Percentiles rank a stretch among this genome's conserved stretches.
These are phyloP conservation scores for Berberis thunbergii DNA, from an alignment of 164 flowering plant genomes.

Conservation along the genomic window DNA sequence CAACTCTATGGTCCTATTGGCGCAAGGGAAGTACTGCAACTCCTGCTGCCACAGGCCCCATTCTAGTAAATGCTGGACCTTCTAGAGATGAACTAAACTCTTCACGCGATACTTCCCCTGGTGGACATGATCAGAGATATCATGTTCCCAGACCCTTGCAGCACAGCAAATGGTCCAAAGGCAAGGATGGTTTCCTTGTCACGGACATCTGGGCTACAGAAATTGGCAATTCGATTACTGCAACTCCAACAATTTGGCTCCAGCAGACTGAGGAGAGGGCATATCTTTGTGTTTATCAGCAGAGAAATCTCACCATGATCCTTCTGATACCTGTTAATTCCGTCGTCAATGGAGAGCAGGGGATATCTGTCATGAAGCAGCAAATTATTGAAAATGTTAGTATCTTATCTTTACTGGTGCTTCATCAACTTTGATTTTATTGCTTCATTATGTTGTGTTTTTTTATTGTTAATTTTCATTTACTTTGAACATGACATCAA, in stretches of 20 bases:
- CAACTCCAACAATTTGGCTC: conserved; percentile 68
- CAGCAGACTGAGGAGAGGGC: conserved; percentile 67
- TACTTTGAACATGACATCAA: no score
- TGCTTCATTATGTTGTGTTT: background rate
- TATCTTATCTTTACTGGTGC: conserved; percentile 8
- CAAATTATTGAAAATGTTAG: conserved; percentile 86
- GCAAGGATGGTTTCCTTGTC: conserved; percentile 83
- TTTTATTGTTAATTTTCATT: background rate
- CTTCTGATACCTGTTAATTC: conserved; percentile 70
- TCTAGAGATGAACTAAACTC: conserved; percentile 33
- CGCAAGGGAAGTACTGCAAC: conserved; percentile 52
- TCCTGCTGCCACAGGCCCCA: conserved; percentile 29
- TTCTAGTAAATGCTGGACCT: conserved; percentile 24
- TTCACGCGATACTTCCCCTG: conserved; percentile 42
- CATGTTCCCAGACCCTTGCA: conserved; percentile 61
- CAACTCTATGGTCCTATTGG: conserved; percentile 78
- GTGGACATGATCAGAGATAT: conserved; percentile 27
- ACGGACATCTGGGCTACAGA: conserved; percentile 73
- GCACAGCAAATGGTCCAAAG: conserved; percentile 73
- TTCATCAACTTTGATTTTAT: background rate
- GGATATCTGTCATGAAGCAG: conserved; percentile 64
- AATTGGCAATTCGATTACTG: conserved; percentile 27
- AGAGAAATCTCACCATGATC: conserved; percentile 64
- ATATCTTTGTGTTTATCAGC: conserved; percentile 78
- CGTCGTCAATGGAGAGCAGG: conserved; percentile 61